Evolutionary conservation across 148 eudicot genomes (phyloP), one percentile per base, ranked within the genome.

Genomic region (Dianthus caryophyllus): DNA sequence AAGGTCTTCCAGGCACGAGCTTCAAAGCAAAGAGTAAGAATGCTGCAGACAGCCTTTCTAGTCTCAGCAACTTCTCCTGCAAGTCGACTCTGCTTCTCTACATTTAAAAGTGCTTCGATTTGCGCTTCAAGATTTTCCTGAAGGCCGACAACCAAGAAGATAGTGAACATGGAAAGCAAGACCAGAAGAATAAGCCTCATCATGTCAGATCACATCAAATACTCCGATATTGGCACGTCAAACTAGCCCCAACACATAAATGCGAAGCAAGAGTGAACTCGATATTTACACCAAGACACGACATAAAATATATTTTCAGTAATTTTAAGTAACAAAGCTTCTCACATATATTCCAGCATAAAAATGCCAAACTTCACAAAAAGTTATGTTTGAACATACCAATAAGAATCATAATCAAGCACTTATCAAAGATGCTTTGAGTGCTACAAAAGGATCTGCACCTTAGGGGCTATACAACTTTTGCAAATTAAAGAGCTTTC

Each of bases 1-100:
- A 91, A 84, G 4, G 83, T 89, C 70, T 83, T 89, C 98, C 98
- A 93, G 14, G 88, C 87, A 21, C 78, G 75, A 53, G 89, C 88
- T 46, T 89, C 84, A 64, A 85, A 84, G 77, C 98, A 93, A 30
- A 93, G 84, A 56, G 65, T 72, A 59, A 93, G 76, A 76, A 93
- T 93, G 33, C 86, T 94, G 26, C 75, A 84, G 7, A 36, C 98
- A 24, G 98, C 91, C 76, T 89, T 83, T 71, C 71, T 80, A 24
- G 88, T 86, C 33, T 82, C 95, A 36, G 86, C 81, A 14, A 93
- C 85, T 22, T 93, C 96, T 15, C 91, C 96, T 24, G 80, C 89
- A 47, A 84, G 89, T 68, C 98, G 77, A 91, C 77, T 81, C 78
- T 89, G 91, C 85, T 89, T 89, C 81, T 93, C 98, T 22, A 83